Base-by-base conservation (phyloP, 768 basidiomycete genomes). In the Naganishia randhawae region DNA sequence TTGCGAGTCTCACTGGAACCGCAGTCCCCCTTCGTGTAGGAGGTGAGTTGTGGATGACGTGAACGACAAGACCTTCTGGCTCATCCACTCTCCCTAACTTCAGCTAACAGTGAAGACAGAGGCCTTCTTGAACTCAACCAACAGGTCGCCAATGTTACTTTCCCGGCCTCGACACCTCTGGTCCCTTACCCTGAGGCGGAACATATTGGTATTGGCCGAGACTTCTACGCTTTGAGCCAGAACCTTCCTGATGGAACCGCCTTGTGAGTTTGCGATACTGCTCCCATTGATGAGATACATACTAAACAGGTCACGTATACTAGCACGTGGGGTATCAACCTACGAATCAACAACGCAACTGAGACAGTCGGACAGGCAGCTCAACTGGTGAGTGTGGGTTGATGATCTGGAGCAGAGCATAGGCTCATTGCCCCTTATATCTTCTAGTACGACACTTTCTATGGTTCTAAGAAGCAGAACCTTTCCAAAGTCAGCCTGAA, bases 101-200 rank as follows among this genome's bases (percentile, higher is more conserved):
- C 33, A 55, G 54, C 54, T 33, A 63, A 73, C 51, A 68, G 66
- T 32, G 72, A 73, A 41, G 72, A 73, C 33, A 29, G 61, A n/a
- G 72, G 64, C 16, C 14, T 27, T 27, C 27, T 73, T 55, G 61
- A 70, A 27, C 67, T 54, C 31, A 31, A 51, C 29, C 42, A 50
- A 33, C 50, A 68, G 31, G 62, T 73, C 16, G 55, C 48, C 14
- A 70, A 73, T 62, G 45, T 57, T 10, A 71, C 70, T 17, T 70
- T 73, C 57, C 66, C 69, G 1, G 55, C 50, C 22, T 19, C 66
- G 10, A 69, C 66, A 0, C 25, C 66, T 13, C 42, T 52, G 33
- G 62, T 54, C 3, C 69, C 69, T 11, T 66, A 57, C 32, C 72
- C 72, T n/a, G 72, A 73, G 41, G 72, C 72, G 5, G n/a, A 51